Evolutionary conservation across 2,329 filamentous ascomycete species (phyloP), one percentile per base, ranked within the genome.

Genomic region (Arthroderma sp.): DNA sequence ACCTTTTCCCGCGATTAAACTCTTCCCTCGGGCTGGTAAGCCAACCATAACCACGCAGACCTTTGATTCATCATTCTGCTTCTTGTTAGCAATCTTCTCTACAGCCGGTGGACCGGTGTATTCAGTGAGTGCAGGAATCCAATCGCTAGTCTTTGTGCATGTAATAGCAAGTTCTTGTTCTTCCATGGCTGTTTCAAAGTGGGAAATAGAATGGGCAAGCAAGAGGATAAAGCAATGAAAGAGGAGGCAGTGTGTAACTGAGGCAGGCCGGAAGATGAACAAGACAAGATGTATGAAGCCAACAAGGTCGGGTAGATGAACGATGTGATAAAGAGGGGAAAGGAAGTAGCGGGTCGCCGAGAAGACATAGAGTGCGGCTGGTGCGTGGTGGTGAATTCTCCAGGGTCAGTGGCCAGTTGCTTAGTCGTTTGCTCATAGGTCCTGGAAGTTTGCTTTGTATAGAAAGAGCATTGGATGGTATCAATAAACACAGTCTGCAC

Each of bases 21-120:
- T 94, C 75, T 98, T 98, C 59, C 91, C 91, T 55, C 91, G 76
- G 49, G 91, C 91, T 45, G 91, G 91, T 61, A 98, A 74, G 53
- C 91, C 91, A 49, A 98, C 91, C 91, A 98, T 96, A 57, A 98
- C 87, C 52, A 98, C 88, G 65, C 89, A 96, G 70, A 98, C 93
- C 64, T 85, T 85, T 49, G 85, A 89, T 66, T 95, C 87, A 72
- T 96, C 89, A 57, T 84, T 85, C 85, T 94, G 83, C 9, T 7
- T 22, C 11, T 6, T 36, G 41, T 49, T 47, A 49, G 47, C 39
- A 4, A 11, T 38, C 7, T 8, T 7, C 32, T 32, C 28, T 11
- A 31, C 7, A 44, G 33, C 29, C 28, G 8, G 28, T 29, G 22
- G 27, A 10, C 31, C 34, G 5, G 15, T 28, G 15, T 44, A 9